A percentile compares a stretch with the other conserved stretches of the same genome.
These are phyloP conservation scores for Phialophora chinensis DNA, from an alignment of 2,329 filamentous ascomycete species.

Conservation along the genomic window DNA sequence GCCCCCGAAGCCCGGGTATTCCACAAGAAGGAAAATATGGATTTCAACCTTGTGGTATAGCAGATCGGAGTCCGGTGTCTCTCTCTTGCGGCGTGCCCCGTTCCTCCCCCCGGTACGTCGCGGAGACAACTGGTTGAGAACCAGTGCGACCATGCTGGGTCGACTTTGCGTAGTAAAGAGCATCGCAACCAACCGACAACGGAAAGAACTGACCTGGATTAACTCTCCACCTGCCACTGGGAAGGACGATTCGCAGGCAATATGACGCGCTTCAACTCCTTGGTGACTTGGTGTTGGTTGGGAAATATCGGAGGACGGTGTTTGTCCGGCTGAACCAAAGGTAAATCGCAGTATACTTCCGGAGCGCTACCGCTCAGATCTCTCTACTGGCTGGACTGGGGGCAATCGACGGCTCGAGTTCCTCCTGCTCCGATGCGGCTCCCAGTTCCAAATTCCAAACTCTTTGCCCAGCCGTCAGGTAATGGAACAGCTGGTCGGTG, in stretches of 20 bases:
- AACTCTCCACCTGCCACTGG: constrained; percentile 3
- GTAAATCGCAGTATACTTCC: constrained; percentile 11
- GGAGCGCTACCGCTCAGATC: constrained; percentile 9
- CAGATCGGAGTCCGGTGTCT: background rate
- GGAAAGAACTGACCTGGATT: constrained; percentile 24
- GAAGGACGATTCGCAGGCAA: background rate
- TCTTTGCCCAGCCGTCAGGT: constrained; percentile 3
- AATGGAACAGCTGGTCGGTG: constrained; percentile 5
- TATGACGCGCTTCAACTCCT: constrained; percentile 9
- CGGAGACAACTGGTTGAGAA: background rate
- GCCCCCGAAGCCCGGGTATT: constrained; percentile 2
- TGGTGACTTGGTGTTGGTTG: constrained; percentile 4
- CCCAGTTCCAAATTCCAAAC: background rate
- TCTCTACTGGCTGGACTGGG: background rate
- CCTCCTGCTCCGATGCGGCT: constrained; percentile 5
- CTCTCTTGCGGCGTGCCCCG: background rate
- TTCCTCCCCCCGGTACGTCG: constrained; percentile 7
- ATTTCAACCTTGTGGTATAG: background rate
- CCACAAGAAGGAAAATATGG: background rate
- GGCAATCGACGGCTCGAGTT: constrained; percentile 6
- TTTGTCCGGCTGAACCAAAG: constrained; percentile 7
- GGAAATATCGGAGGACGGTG: background rate
- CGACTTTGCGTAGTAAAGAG: background rate
- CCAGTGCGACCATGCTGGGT: constrained; percentile 10
- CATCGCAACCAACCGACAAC: constrained; percentile 7